Conservation (phyloP, 106 monocot species). For the Allium fistulosum region DNA sequence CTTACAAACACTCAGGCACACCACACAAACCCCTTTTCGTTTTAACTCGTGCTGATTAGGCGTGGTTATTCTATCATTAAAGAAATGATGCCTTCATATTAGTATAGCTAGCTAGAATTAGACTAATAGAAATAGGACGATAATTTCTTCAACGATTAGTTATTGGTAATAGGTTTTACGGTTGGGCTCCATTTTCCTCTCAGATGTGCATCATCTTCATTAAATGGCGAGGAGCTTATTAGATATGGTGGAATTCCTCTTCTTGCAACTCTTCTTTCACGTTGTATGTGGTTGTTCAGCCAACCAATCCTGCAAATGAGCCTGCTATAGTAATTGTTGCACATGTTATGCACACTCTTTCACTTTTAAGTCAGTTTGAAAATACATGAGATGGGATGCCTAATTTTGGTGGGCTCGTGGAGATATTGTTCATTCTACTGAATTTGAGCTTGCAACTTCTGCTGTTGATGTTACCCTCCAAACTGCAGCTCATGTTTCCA, state of each 20-base stretch:
- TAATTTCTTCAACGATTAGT: no score
- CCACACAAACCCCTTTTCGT: constrained; percentile 42
- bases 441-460: constrained; percentile 72
- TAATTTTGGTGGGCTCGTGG: constrained; percentile 77
- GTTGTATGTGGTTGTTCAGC: constrained; percentile 96
- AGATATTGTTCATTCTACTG: constrained; percentile 94
- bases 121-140: no score
- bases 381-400: constrained; percentile 78
- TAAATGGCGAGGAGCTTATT: constrained; percentile 96
- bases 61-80: constrained; percentile 90
- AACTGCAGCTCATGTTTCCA: constrained; percentile 77
- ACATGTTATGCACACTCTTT: constrained; percentile 81
- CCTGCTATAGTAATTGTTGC: constrained; percentile 83
- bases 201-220: no score
- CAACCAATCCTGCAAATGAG: constrained; percentile 84
- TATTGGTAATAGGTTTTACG: no score
- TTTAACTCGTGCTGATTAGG: no score
- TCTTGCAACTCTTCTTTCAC: constrained; percentile 83
- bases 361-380: constrained; percentile 90
- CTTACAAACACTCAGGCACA: constrained; percentile 89
- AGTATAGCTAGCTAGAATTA: no score
- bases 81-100: no score
- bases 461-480: constrained; percentile 92
- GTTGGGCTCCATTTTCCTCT: no score
- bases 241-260: constrained; percentile 94